Evolutionary conservation across 2,329 filamentous ascomycete genomes (phyloP).

Genomic region (Trichoderma sp.): DNA sequence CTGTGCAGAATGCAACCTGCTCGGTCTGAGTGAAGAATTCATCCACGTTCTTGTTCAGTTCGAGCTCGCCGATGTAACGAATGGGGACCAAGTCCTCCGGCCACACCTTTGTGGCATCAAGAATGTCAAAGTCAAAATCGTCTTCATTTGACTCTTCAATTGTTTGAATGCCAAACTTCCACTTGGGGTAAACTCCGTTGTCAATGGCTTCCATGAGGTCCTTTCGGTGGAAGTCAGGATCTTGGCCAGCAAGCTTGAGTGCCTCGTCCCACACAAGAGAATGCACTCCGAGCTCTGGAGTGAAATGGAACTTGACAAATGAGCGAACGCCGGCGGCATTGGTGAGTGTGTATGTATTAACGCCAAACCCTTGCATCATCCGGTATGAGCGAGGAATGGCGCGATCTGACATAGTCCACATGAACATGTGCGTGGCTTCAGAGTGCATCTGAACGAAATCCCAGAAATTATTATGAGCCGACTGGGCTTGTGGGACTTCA

Average conservation of each 20-base stretch:
- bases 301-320: slow-evolving; percentile 79
- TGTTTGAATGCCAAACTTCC: slow-evolving; percentile 80
- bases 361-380: slow-evolving; percentile 85
- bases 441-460: slow-evolving; percentile 64
- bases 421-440: slow-evolving; percentile 75
- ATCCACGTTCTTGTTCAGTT: slow-evolving; percentile 76
- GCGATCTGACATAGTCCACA: slow-evolving; percentile 76
- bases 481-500: slow-evolving; percentile 69
- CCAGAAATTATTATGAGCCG: slow-evolving; percentile 75
- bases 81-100: slow-evolving; percentile 74
- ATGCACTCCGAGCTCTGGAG: slow-evolving; percentile 71
- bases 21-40: slow-evolving; percentile 83
- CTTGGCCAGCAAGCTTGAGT: slow-evolving; percentile 69
- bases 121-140: slow-evolving; percentile 80
- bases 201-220: slow-evolving; percentile 74
- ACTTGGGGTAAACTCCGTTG: slow-evolving; percentile 67
- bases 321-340: slow-evolving; percentile 66
- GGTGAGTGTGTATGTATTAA: slow-evolving; percentile 71
- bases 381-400: slow-evolving; percentile 71
- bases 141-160: slow-evolving; percentile 69
- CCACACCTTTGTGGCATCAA: slow-evolving; percentile 85
- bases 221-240: slow-evolving; percentile 80
- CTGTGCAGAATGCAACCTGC: slow-evolving; percentile 79
- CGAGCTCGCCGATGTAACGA: slow-evolving; percentile 73
- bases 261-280: slow-evolving; percentile 79